A percentile compares a stretch with the other conserved stretches of the same genome.
phyloP scores from a whole-genome alignment of 2,329 filamentous ascomycete genomes.

The Ploettnerulaceae sp. region DNA sequence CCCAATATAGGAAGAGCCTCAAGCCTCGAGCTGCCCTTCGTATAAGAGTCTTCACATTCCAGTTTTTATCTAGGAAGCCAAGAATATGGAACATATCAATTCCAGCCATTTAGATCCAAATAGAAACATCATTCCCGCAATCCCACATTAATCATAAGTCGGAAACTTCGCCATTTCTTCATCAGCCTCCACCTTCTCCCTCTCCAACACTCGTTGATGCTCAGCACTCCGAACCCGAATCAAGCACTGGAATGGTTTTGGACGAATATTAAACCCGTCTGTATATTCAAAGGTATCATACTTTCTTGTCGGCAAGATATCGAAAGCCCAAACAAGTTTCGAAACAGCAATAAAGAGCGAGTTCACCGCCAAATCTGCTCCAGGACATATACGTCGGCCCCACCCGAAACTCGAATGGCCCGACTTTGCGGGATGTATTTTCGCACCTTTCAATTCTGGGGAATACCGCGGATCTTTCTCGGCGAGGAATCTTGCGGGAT shows the following conservation, averaged over 20 bases:
- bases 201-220: constrained; percentile 33
- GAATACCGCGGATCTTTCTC: constrained; percentile 29
- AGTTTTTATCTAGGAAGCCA: too few relatives aligned
- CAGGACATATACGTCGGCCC: constrained; percentile 49
- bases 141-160: constrained; percentile 15
- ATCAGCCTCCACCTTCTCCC: constrained; percentile 31
- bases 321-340: constrained; percentile 50
- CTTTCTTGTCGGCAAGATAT: constrained; percentile 31
- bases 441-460: too few relatives aligned
- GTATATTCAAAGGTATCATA: constrained; percentile 27
- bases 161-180: constrained; percentile 26
- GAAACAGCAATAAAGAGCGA: constrained; percentile 45
- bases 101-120: too few relatives aligned
- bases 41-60: too few relatives aligned
- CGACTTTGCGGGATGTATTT: constrained; percentile 26
- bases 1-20: too few relatives aligned
- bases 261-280: constrained; percentile 35
- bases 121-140: background rate
- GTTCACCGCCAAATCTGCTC: constrained; percentile 49
- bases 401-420: constrained; percentile 36
- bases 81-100: too few relatives aligned
- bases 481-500: constrained; percentile 38
- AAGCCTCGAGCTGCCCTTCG: too few relatives aligned
- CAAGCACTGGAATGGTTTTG: constrained; percentile 34
- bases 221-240: constrained; percentile 32